These are phyloP conservation scores for Pseudogymnoascus sp. DNA, from an alignment of 2,329 filamentous ascomycete species.

Conservation along the genomic window DNA sequence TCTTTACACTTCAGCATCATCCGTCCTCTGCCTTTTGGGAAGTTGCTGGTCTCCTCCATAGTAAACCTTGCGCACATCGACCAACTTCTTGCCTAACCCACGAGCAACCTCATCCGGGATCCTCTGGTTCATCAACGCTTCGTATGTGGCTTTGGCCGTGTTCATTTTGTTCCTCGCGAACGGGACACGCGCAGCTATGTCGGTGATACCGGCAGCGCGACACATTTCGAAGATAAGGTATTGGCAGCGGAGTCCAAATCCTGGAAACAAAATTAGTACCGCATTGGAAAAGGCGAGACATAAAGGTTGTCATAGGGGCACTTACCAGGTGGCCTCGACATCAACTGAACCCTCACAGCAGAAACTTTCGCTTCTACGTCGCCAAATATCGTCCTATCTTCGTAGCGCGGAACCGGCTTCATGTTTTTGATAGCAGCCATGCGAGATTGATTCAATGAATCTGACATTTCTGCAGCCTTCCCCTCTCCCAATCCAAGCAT, in stretches of 20 bases:
- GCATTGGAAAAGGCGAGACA: background rate
- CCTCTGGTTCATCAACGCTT: constrained; percentile 76
- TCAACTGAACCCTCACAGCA: constrained; percentile 77
- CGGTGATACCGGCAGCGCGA: constrained; percentile 75
- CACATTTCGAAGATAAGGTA: constrained; percentile 93
- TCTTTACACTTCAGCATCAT: background rate
- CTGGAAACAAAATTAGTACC: constrained; percentile 39
- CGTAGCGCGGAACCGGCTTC: constrained; percentile 85
- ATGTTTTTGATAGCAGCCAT: constrained; percentile 85
- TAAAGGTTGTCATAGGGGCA: constrained; percentile 16
- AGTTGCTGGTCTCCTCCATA: constrained; percentile 57
- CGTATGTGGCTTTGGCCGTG: constrained; percentile 82
- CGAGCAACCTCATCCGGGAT: constrained; percentile 86
- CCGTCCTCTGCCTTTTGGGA: background rate
- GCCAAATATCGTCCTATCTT: constrained; percentile 86
- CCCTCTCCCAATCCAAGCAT: constrained; percentile 83
- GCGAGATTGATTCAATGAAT: constrained; percentile 65
- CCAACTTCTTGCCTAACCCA: constrained; percentile 86
- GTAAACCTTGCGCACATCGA: constrained; percentile 95
- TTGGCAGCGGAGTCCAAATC: constrained; percentile 89
- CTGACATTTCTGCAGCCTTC: constrained; percentile 69
- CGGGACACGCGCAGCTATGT: constrained; percentile 75
- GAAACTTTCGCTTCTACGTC: constrained; percentile 78
- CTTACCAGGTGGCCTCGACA: constrained; percentile 80
- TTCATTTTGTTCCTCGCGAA: constrained; percentile 96